Base-by-base conservation (phyloP, 495 filamentous ascomycete species). In the Penicillium diatomitis region DNA sequence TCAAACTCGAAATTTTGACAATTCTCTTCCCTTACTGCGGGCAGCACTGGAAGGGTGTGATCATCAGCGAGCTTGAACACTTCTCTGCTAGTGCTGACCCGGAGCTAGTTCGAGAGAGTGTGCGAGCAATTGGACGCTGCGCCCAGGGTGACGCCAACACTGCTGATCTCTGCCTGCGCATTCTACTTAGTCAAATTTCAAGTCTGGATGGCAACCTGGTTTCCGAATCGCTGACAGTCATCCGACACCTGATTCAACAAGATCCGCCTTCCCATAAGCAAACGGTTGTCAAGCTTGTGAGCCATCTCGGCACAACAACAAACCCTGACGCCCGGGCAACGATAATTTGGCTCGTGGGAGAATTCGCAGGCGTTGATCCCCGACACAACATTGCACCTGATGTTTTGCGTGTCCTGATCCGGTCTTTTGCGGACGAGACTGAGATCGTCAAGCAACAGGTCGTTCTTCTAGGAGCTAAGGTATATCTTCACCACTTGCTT, bases 261-360 rank as follows among this genome's bases (percentile, higher is more conserved):
- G 80, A 92, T 52, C 88, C 92, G 4, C 64, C 73, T 27, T 80
- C 80, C 9, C 92, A 96, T 56, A 72, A 71, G 32, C 75, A 72
- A 45, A 98, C 91, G 0, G 90, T 98, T 5, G 81, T 96, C 34
- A 78, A 88, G 40, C 70, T 98, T n/a, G 91, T 94, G 6, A 95
- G 89, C 63, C 85, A 94, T 53, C 79, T 98, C 5, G 90, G 96
- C 50, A 82, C 81, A 3, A 85, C 86, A 6, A 89, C 83, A 2
- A 87, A 88, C 48, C 80, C 92, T 4, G 83, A 86, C 46, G 94
- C 92, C 4, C 76, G 92, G 47, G 91, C 94, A 9, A 91, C 83
- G 32, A 96, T 97, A 50, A 87, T 97, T 54, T 98, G 92, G 92
- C 81, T 98, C 4, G 90, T 98, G 0, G 92, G 92, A 44, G 92